Base-by-base conservation (phyloP, 2,329 filamentous ascomycete species). In the Dactylella cylindrospora region DNA sequence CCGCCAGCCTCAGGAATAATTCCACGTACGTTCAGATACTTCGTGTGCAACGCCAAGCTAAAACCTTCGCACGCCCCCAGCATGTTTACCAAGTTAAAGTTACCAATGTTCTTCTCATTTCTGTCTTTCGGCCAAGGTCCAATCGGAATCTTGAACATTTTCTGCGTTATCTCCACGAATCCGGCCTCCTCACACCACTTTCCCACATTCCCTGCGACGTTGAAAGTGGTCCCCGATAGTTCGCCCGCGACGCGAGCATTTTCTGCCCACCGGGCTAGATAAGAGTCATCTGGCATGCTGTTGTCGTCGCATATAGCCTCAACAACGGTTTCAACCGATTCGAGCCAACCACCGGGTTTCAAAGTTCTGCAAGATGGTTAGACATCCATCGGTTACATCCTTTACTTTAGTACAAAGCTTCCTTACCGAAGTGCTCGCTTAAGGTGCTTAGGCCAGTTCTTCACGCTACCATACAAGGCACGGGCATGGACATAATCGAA, bases 271-370 rank as follows among this genome's bases (percentile, higher is more conserved):
- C 60, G 17, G 19, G 33, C 31, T 10, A 67, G 17, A 2, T 47
- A 19, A 2, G 54, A 40, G 2, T 50, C 55, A 5, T 44, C 32
- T 12, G 53, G 45, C 2, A 66, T 15, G 15, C 54, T 59, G 4
- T 38, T 45, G 12, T 65, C 65, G 36, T 68, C 68, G 2, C 25
- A 39, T 15, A 47, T 49, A 33, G 51, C 54, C 13, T 55, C 65
- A 31, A 67, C 46, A 1, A 54, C 52, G 17, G 64, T 65, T 44
- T 69, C 68, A 5, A 69, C 66, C 15, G 46, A 66, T 41, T 71
- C 70, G 31, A 69, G 66, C 65, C 67, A 83, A 2, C 77, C 79
- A 7, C 80, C 80, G 0, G 80, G 80, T 64, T 77, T 78, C n/a
- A 70, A 39, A 1, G 53, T 36, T n/a, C 45, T 62, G 39, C n/a